These are phyloP conservation scores for Lactarius hengduanensis DNA, from an alignment of 768 basidiomycete genomes.

Conservation along the genomic window DNA sequence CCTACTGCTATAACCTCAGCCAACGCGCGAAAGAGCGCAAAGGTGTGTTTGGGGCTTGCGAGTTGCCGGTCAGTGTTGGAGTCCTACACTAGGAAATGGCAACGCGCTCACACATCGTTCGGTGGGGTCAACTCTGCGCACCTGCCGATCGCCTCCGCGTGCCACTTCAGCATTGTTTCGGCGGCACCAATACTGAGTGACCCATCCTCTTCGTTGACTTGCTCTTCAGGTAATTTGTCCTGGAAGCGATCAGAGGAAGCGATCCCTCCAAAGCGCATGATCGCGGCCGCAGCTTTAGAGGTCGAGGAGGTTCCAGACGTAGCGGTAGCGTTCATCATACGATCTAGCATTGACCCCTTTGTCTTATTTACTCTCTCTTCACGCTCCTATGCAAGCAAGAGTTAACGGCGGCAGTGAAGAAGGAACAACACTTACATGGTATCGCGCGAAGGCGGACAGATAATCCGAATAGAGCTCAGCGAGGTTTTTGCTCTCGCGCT, in stretches of 20 bases:
- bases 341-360: conserved; percentile 82
- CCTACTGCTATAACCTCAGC: conserved; percentile 79
- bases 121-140: conserved; percentile 84
- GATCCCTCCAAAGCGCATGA: conserved; percentile 89
- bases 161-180: conserved; percentile 94
- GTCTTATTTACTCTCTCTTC: conserved; percentile 51
- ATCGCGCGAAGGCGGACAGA: conserved; percentile 75
- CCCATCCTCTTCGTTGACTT: conserved; percentile 79
- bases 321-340: conserved; percentile 80
- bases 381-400: conserved; percentile 38
- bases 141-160: conserved; percentile 93
- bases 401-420: conserved; percentile 1
- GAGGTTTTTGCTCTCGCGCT: conserved; percentile 84
- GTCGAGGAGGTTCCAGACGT: conserved; percentile 60
- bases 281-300: conserved; percentile 79
- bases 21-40: conserved; percentile 77
- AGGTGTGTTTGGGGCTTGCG: conserved; percentile 82
- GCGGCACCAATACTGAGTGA: conserved; percentile 69
- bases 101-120: conserved; percentile 74
- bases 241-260: conserved; percentile 46
- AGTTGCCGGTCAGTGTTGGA: conserved; percentile 2
- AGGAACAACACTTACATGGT: conserved; percentile 62
- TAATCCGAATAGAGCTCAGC: conserved; percentile 74
- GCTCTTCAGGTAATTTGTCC: conserved; percentile 63
- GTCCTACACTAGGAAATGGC: background rate